Conservation (phyloP, 2,329 filamentous ascomycete genomes). For the Aspergillus niger region DNA sequence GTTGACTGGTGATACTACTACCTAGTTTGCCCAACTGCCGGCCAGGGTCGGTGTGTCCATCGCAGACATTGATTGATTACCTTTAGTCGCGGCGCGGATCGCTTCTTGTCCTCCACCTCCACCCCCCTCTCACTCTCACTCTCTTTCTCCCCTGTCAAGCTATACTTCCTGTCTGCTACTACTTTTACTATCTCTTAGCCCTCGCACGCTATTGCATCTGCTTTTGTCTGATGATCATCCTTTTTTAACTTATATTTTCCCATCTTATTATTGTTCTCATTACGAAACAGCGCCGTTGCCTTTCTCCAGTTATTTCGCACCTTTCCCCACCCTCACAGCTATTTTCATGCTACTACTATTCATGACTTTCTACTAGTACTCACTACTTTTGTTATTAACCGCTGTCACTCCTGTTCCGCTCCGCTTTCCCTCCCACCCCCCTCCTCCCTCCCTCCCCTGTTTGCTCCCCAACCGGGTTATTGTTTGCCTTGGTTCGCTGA, state of each 20-base stretch:
- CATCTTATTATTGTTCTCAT: background rate
- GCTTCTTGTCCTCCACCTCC: background rate
- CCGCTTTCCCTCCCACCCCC: slow-evolving; percentile 1
- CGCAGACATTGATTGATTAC: slow-evolving; percentile 7
- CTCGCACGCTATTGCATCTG: slow-evolving; percentile 2
- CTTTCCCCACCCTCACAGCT: slow-evolving; percentile 7
- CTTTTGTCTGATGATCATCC: slow-evolving; percentile 7
- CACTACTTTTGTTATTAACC: background rate
- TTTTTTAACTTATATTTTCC: slow-evolving; percentile 10
- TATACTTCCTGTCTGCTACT: slow-evolving; percentile 6
- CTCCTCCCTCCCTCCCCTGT: slow-evolving; percentile 6
- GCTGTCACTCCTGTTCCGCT: background rate
- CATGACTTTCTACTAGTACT: slow-evolving; percentile 13
- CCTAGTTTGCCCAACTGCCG: background rate
- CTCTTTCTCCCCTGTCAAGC: background rate
- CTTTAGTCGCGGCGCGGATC: slow-evolving; percentile 10
- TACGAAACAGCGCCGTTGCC: slow-evolving; percentile 6
- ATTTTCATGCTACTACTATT: slow-evolving; percentile 8
- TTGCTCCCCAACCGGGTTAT: background rate
- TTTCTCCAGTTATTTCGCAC: background rate
- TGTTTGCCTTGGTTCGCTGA: slow-evolving; percentile 5
- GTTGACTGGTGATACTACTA: background rate
- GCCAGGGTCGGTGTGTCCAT: slow-evolving; percentile 14
- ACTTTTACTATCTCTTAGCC: background rate
- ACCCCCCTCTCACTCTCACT: background rate